These are phyloP conservation scores for Mrakiaceae sp. DNA, from an alignment of 1,284 basidiomycete species.

Conservation along the genomic window DNA sequence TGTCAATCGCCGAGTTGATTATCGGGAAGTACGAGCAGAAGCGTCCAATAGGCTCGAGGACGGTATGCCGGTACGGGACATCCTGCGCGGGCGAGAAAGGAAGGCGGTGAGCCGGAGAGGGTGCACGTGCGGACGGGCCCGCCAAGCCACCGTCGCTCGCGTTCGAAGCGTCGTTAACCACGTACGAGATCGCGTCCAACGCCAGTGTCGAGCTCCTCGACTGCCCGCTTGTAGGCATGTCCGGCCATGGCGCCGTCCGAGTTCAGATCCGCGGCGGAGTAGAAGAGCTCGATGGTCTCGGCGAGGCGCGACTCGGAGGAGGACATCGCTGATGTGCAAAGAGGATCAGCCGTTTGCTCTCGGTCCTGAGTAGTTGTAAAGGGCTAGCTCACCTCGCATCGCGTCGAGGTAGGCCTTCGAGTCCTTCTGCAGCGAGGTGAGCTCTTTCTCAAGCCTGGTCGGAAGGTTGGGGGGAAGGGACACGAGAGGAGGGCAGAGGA, in stretches of 20 bases:
- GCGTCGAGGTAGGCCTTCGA: conserved; percentile 91
- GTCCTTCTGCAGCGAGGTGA: conserved; percentile 81
- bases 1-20: conserved; percentile 85
- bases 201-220: conserved; percentile 83
- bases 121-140: not conserved
- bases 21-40: conserved; percentile 91
- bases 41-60: conserved; percentile 90
- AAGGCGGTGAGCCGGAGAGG: not conserved
- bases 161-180: conserved; percentile 7
- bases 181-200: conserved; percentile 71
- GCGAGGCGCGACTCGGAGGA: conserved; percentile 86
- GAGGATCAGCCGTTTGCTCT: not conserved
- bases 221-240: conserved; percentile 88
- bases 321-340: conserved; percentile 58
- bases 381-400: conserved; percentile 57
- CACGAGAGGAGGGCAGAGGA: not conserved
- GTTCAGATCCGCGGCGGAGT: conserved; percentile 66
- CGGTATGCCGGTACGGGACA: conserved; percentile 81
- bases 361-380: too few species aligned
- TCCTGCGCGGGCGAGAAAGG: conserved; percentile 47
- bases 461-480: not conserved
- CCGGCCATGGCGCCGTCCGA: conserved; percentile 94
- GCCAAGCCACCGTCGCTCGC: not conserved
- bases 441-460: conserved; percentile 83
- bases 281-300: conserved; percentile 89